A percentile compares a stretch with the other conserved stretches of the same genome.
Conservation (phyloP, 176 grass and related monocot species). For the Aegilops umbellulata region DNA sequence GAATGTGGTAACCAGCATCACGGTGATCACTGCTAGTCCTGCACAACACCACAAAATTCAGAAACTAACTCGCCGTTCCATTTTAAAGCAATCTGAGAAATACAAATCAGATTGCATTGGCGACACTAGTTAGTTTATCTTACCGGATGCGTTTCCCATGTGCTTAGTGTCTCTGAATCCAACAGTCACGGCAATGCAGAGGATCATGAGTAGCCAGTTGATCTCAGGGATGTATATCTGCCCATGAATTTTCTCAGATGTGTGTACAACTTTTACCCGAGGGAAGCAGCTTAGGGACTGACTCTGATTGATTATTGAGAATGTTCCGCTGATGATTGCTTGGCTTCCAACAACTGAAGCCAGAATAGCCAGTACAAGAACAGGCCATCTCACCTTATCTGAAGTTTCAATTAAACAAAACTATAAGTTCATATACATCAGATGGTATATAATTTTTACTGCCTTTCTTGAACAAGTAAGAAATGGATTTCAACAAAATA, state of each 20-base stretch:
- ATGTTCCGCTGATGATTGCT: conserved; percentile 97
- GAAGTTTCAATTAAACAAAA: conserved; percentile 18
- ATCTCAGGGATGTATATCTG: conserved; percentile 99
- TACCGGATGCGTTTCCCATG: conserved; percentile 98
- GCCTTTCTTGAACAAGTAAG: no score
- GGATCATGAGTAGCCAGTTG: conserved; percentile 98
- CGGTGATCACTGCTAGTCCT: conserved; percentile 95
- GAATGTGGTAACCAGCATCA: conserved; percentile 96
- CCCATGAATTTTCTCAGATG: conserved; percentile 88
- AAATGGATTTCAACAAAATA: background rate
- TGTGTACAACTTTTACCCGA: conserved; percentile 94
- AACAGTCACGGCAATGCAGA: conserved; percentile 92
- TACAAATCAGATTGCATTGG: background rate
- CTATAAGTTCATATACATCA: background rate
- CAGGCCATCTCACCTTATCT: conserved; percentile 90
- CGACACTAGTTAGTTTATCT: background rate
- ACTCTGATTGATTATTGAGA: conserved; percentile 98
- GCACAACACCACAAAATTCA: conserved; percentile 5
- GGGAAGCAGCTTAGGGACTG: conserved; percentile 96
- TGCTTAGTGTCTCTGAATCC: conserved; percentile 94
- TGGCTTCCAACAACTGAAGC: conserved; percentile 97
- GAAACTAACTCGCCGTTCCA: background rate
- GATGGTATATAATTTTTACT: background rate
- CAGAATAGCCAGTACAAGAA: conserved; percentile 81
- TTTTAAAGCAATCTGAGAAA: background rate